Conservation (phyloP, 306 rosid species). For the Vicia sativa region DNA sequence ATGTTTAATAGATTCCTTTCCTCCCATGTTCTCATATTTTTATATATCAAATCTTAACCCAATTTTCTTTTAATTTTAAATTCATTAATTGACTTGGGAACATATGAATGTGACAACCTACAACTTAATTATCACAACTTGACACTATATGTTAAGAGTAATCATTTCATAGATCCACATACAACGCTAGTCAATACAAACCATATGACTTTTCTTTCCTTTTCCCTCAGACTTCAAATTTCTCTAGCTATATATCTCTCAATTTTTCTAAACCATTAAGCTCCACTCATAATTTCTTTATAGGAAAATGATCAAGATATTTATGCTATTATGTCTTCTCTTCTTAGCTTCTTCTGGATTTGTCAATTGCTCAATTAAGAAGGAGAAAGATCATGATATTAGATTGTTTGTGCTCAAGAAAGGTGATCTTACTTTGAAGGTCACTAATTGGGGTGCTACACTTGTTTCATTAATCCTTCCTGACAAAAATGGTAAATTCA, state of each 20-base stretch:
- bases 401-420: slow-evolving; percentile 44
- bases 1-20: too few species aligned
- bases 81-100: background rate
- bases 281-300: background rate
- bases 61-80: background rate
- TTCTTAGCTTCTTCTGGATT: slow-evolving; percentile 27
- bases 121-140: background rate
- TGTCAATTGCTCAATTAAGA: slow-evolving; percentile 32
- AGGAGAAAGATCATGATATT: slow-evolving; percentile 22
- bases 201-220: background rate
- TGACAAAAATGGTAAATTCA: slow-evolving; percentile 39
- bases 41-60: too few species aligned
- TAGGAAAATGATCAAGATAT: slow-evolving; percentile 27
- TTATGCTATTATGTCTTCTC: slow-evolving; percentile 25
- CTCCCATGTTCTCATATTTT: too few species aligned
- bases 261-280: background rate
- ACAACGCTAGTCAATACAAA: slow-evolving; percentile 5
- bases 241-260: background rate
- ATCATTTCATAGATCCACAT: background rate
- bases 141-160: background rate
- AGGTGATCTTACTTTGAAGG: slow-evolving; percentile 42
- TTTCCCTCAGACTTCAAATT: background rate
- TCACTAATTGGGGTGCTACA: slow-evolving; percentile 50
- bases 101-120: background rate
- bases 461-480: slow-evolving; percentile 45